Evolutionary conservation across 495 filamentous ascomycete genomes (phyloP).

Genomic region (Talaromyces stipitatus): DNA sequence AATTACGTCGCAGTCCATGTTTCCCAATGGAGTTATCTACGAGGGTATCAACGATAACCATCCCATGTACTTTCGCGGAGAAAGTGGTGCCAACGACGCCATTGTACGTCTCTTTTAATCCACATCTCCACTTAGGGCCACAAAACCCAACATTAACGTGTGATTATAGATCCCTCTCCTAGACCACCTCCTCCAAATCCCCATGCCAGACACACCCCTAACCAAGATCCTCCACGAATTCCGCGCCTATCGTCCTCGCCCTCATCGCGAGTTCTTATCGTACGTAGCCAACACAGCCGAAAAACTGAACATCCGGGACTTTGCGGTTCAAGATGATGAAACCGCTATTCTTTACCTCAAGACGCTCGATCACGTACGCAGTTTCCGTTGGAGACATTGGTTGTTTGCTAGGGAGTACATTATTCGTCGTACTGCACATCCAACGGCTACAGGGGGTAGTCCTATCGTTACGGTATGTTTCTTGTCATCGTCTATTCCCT

Average conservation of each 20-base stretch:
- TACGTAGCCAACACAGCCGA: slow-evolving; percentile 53
- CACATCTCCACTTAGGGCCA: background rate
- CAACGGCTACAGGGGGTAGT: slow-evolving; percentile 83
- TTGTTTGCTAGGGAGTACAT: slow-evolving; percentile 94
- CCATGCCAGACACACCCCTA: slow-evolving; percentile 77
- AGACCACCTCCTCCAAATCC: slow-evolving; percentile 72
- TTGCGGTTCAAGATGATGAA: slow-evolving; percentile 46
- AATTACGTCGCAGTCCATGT: slow-evolving; percentile 84
- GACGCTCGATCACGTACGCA: slow-evolving; percentile 73
- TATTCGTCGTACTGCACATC: slow-evolving; percentile 70
- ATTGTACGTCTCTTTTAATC: slow-evolving; percentile 41
- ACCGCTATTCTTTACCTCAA: slow-evolving; percentile 59
- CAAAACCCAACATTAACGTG: background rate
- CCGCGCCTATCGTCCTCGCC: slow-evolving; percentile 72
- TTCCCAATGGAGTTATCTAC: slow-evolving; percentile 82
- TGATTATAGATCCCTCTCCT: slow-evolving; percentile 64
- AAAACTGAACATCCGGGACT: slow-evolving; percentile 51
- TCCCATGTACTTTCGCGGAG: slow-evolving; percentile 70
- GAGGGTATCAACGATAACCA: slow-evolving; percentile 66
- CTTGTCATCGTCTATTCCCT: background rate
- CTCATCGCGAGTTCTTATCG: slow-evolving; percentile 76
- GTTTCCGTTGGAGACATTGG: slow-evolving; percentile 93
- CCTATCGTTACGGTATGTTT: slow-evolving; percentile 71
- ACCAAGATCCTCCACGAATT: slow-evolving; percentile 82
- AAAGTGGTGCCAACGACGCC: slow-evolving; percentile 84